Evolutionary conservation across 495 filamentous ascomycete species (phyloP), one percentile per base, ranked within the genome.

Genomic region (Aspergillus asperescens): DNA sequence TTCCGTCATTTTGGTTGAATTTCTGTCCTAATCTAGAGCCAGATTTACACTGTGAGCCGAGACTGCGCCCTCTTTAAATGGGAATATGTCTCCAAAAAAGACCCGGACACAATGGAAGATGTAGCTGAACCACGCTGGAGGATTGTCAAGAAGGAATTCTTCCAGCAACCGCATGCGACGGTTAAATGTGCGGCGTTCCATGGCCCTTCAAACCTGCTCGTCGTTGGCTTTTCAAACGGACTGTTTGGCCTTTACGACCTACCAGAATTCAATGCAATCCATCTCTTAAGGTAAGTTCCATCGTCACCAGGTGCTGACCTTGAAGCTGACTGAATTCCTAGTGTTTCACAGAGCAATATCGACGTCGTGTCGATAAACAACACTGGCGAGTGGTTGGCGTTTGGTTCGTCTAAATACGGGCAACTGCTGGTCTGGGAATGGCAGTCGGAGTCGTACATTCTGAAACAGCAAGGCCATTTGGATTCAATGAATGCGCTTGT

Each of bases 371-470:
- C 89, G 2, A 84, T 96, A 55, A 96, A 96, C 70, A 86, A 87
- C 62, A 84, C 88, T 25, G 93, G 92, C 48, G 94, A 96, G 72
- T 98, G 93, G 93, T 77, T 98, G 25, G 93, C 93, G 6, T 96
- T 98, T 68, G 93, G 92, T n/a, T 91, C 93, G 4, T 95, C 94
- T 13, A 92, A 92, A 50, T 80, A 94, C 22, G 93, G 93, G 10
- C 93, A 98, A 57, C 73, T 98, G 12, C 77, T 98, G 29, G 94
- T 98, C 20, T 98, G 93, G 93, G 93, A 98, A 67, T 97, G 94
- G 94, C 94, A 97, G 62, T 97, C 94, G 1, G 93, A 98, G 66
- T 96, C 94, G n/a, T 97, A 97, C 68, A 91, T 98, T 50, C 70
- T 98, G 28, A 98, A 97, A 67, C 93, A 98, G 62, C 93, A 97